These are phyloP conservation scores for Excoecaria agallocha DNA, from an alignment of 345 rosid species.

Conservation along the genomic window DNA sequence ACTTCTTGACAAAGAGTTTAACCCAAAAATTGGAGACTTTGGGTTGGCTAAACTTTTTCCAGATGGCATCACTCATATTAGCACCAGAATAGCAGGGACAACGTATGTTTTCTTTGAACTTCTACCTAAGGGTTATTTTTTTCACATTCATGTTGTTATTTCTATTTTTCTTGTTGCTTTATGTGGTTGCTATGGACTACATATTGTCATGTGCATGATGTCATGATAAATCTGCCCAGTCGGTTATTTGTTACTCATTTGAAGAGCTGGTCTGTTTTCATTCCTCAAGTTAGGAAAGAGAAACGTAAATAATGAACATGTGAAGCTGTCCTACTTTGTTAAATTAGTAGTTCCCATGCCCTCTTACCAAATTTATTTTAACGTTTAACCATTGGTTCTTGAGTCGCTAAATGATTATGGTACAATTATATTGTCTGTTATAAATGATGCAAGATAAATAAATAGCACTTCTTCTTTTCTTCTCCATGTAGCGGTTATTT, in stretches of 20 bases:
- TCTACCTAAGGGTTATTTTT: not conserved
- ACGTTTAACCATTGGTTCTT: not conserved
- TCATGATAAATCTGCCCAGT: not conserved
- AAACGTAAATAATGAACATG: not conserved
- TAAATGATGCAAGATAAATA: not conserved
- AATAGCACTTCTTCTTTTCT: not conserved
- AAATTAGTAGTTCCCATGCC: not conserved
- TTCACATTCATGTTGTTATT: not conserved
- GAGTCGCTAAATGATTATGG: not conserved
- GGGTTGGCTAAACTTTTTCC: slow-evolving; percentile 98
- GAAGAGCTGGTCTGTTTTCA: not conserved
- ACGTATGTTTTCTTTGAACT: slow-evolving; percentile 48
- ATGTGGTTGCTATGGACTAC: not conserved
- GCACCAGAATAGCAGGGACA: slow-evolving; percentile 93
- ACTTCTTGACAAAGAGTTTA: slow-evolving; percentile 72
- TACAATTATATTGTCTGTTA: not conserved
- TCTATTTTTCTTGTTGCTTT: not conserved
- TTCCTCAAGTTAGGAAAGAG: not conserved
- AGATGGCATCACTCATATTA: slow-evolving; percentile 86
- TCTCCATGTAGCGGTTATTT: slow-evolving; percentile 62
- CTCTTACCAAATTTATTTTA: too few species aligned
- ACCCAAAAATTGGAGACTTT: slow-evolving; percentile 93
- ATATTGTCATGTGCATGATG: not conserved
- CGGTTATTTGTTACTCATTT: not conserved
- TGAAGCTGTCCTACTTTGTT: not conserved